phyloP scores from a whole-genome alignment of 208 protist genomes.

The Kentomonas sorsogonicus region DNA sequence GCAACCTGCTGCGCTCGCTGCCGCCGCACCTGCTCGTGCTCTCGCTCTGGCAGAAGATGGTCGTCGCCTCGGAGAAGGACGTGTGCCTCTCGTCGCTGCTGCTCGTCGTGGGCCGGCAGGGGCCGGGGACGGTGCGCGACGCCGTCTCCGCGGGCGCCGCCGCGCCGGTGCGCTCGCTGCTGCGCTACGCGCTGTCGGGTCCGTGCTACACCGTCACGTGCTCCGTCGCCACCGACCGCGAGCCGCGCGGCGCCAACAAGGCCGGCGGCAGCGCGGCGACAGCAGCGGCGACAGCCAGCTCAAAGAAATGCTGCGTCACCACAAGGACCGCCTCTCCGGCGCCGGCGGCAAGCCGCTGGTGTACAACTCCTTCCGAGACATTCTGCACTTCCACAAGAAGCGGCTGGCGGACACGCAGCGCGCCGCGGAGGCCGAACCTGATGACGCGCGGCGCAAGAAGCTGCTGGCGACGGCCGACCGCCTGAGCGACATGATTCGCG shows the following conservation, averaged over 20 bases:
- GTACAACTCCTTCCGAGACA: conserved; percentile 31
- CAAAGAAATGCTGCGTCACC: conserved; percentile 16
- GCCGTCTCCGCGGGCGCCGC: neutral
- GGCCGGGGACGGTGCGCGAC: conserved; percentile 9
- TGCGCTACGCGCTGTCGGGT: conserved; percentile 22
- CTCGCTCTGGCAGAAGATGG: conserved; percentile 24
- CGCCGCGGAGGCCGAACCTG: neutral
- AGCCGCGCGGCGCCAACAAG: conserved; percentile 13
- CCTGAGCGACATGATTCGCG: conserved; percentile 15
- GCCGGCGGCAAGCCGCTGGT: conserved; percentile 16
- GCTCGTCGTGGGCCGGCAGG: conserved; percentile 16
- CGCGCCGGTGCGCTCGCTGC: conserved; percentile 7
- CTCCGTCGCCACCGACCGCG: conserved; percentile 17
- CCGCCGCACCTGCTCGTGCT: conserved; percentile 23
- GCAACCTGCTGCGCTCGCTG: neutral
- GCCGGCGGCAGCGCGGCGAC: neutral
- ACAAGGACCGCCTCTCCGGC: conserved; percentile 15
- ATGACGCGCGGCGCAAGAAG: conserved; percentile 1
- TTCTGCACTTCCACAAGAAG: conserved; percentile 18
- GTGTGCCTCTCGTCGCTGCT: conserved; percentile 22
- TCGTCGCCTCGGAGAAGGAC: conserved; percentile 24
- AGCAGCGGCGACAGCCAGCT: conserved; percentile 6
- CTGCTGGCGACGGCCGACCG: conserved; percentile 6
- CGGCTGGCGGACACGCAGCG: conserved; percentile 9
- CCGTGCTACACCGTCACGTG: conserved; percentile 29